These are phyloP conservation scores for Micractinium sp. DNA, from an alignment of 139 green algal genomes.

Conservation along the genomic window DNA sequence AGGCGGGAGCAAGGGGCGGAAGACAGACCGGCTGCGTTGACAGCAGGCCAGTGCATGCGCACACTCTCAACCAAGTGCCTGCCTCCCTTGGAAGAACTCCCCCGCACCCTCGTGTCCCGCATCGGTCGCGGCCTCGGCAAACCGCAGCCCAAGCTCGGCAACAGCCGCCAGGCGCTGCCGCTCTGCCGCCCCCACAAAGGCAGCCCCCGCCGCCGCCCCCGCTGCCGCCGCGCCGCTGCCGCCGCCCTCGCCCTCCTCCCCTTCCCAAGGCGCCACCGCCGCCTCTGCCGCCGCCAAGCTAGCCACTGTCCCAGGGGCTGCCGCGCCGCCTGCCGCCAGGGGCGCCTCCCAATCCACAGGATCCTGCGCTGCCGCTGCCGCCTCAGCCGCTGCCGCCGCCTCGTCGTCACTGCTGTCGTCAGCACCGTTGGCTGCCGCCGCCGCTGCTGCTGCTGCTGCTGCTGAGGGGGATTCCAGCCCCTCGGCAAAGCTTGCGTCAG, in stretches of 20 bases:
- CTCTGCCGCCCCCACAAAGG: conserved; percentile 32
- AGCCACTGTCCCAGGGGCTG: neutral
- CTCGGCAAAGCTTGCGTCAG: conserved; percentile 3
- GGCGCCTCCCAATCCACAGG: conserved; percentile 45
- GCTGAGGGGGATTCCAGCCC: neutral
- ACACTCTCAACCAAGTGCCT: neutral
- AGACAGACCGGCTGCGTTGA: neutral
- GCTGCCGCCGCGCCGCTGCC: neutral
- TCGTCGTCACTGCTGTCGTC: conserved; percentile 5
- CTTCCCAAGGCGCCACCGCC: neutral
- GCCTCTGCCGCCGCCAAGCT: neutral
- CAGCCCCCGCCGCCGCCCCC: neutral
- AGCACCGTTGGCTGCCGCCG: conserved; percentile 17
- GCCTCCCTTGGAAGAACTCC: neutral
- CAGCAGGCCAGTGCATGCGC: neutral
- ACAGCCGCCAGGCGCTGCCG: conserved; percentile 5
- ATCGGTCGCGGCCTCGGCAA: conserved; percentile 32
- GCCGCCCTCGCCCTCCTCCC: conserved; percentile 10
- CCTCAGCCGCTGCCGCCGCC: neutral
- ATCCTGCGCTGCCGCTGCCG: neutral
- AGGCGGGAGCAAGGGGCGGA: neutral
- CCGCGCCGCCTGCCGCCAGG: conserved; percentile 1
- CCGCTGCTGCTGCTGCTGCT: neutral
- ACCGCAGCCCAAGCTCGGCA: conserved; percentile 42
- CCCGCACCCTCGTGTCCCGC: conserved; percentile 20